These are phyloP conservation scores for Elsinoe australis DNA, from an alignment of 2,329 filamentous ascomycete genomes.

Conservation along the genomic window DNA sequence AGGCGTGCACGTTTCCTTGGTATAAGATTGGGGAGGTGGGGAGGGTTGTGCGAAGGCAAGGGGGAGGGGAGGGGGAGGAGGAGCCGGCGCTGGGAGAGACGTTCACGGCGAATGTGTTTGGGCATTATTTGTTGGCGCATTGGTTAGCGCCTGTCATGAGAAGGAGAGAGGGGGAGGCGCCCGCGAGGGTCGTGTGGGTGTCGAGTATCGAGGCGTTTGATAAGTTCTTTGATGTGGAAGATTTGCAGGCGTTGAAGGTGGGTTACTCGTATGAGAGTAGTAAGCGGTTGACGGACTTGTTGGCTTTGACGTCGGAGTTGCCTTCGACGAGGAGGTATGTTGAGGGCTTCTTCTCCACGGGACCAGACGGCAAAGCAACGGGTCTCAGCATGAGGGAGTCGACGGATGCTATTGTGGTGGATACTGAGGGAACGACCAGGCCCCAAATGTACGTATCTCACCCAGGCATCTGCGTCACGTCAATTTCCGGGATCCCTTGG, in stretches of 20 bases:
- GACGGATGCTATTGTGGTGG: constrained; percentile 14
- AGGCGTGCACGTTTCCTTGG: constrained; percentile 65
- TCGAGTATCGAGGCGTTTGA: constrained; percentile 67
- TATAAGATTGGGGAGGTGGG: constrained; percentile 63
- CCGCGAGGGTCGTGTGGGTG: constrained; percentile 74
- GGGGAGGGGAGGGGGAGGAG: constrained; percentile 22
- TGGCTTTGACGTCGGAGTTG: constrained; percentile 65
- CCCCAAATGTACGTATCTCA: constrained; percentile 73
- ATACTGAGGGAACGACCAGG: constrained; percentile 22
- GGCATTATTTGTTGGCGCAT: constrained; percentile 84
- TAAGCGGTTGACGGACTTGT: constrained; percentile 78
- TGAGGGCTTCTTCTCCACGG: constrained; percentile 47
- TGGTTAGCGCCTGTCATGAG: constrained; percentile 66
- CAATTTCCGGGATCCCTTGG: constrained; percentile 66
- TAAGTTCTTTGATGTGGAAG: constrained; percentile 53
- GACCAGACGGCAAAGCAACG: constrained; percentile 21
- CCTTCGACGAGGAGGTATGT: constrained; percentile 55
- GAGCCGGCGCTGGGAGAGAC: constrained; percentile 66
- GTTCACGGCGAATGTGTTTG: constrained; percentile 89
- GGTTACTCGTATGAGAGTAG: constrained; percentile 69
- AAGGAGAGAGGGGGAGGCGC: constrained; percentile 33
- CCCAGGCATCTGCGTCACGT: constrained; percentile 77
- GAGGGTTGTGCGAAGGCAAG: constrained; percentile 43
- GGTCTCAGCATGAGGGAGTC: constrained; percentile 19
- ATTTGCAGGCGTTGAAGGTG: constrained; percentile 66